Evolutionary conservation across 352 stramenopile genomes (phyloP), one percentile per base, ranked within the genome.

Genomic region (Phytophthora multivora): DNA sequence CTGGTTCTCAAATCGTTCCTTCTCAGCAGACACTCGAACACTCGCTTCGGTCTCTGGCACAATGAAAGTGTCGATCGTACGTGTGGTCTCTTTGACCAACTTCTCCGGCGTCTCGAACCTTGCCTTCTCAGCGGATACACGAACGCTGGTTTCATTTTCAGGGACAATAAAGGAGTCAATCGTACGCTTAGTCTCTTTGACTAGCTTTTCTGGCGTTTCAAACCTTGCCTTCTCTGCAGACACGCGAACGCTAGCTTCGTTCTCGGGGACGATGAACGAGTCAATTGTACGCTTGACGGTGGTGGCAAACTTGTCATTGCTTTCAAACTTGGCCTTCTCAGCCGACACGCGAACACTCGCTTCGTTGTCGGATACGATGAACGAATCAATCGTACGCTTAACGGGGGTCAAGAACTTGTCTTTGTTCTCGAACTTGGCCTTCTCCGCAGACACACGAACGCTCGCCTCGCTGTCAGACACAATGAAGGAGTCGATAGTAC

Each of bases 191-290:
- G 45, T 40, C 11, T 51, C 23, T 10, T 43, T 61, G 28, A 69
- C 58, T 39, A 72, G 66, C 55, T 89, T 83, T 19, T 65, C 57
- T 41, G 43, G 48, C n/a, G 57, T 75, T 56, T 90, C 80, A 31
- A 57, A 57, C n/a, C 25, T 63, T 3, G 41, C 48, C 30, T 65
- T 70, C 45, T 71, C 63, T 5, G 62, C 60, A 19, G 51, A 50
- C 35, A 69, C 61, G 10, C 53, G 61, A 6, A 69, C 49, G 4
- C 47, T 65, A 15, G 42, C 52, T n/a, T 69, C 48, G 8, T 26
- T 55, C 1, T 61, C 46, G 7, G 51, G 13, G 10, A 53, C 59
- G 12, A 68, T 49, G 28, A 68, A 68, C 1, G 58, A 55, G 25
- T 66, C 58, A 6, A 66, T 39, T 2, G 59, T 66, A 15, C 59